These are phyloP conservation scores for Phyllosticta paracitricarpa DNA, from an alignment of 2,329 filamentous ascomycete genomes.

Conservation along the genomic window DNA sequence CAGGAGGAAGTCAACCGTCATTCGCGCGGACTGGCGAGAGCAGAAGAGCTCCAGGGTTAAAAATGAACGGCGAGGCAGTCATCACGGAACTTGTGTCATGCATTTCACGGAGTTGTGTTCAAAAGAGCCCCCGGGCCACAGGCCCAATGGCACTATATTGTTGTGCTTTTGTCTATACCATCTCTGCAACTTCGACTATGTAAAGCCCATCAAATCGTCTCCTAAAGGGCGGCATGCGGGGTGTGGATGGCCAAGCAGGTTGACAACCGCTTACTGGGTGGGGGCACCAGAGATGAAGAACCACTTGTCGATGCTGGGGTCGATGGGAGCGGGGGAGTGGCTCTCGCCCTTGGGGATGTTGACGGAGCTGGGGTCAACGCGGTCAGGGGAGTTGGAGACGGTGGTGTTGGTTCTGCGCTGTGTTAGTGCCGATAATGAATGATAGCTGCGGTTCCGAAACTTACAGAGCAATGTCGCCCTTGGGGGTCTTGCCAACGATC, in stretches of 20 bases:
- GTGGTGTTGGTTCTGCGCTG: constrained; percentile 65
- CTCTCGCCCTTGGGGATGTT: constrained; percentile 73
- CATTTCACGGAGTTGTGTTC: constrained; percentile 10
- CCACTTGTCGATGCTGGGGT: constrained; percentile 98
- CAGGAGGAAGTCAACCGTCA: constrained; percentile 85
- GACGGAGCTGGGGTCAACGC: constrained; percentile 58
- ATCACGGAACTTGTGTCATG: not conserved
- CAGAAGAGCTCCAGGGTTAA: constrained; percentile 59
- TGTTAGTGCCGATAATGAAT: constrained; percentile 23
- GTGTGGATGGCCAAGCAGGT: not conserved
- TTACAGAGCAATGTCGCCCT: constrained; percentile 73
- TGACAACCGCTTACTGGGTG: constrained; percentile 29
- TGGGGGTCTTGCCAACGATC: constrained; percentile 76
- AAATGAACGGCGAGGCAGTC: not conserved
- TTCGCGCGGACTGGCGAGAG: constrained; percentile 69
- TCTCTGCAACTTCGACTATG: constrained; percentile 6
- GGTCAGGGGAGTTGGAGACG: constrained; percentile 62
- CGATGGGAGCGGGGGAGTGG: constrained; percentile 75
- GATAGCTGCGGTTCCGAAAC: constrained; percentile 27
- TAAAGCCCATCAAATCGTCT: not conserved
- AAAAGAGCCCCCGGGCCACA: not conserved
- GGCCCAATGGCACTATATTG: not conserved
- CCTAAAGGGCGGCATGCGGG: not conserved
- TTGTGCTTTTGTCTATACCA: constrained; percentile 11
- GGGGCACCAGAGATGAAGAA: constrained; percentile 99